Base-by-base conservation (phyloP, 108 stramenopile genomes). In the Aureococcus anophagefferens region DNA sequence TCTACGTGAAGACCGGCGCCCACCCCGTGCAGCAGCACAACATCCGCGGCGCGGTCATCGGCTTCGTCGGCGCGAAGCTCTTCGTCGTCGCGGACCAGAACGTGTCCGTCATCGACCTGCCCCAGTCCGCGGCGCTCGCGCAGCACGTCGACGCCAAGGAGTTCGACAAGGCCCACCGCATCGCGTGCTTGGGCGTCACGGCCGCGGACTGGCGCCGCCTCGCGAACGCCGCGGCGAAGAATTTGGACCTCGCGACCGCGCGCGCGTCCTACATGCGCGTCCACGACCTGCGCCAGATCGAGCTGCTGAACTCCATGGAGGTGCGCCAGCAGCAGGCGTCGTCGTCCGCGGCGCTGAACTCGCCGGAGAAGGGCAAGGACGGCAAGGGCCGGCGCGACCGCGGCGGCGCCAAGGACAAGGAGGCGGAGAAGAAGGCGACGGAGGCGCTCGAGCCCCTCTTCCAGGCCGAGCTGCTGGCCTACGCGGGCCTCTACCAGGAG, bases 161-260 rank as follows among this genome's bases (percentile, higher is more conserved):
- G 31, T 76, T 83, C 64, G 17, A 69, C 14, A 14, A 31, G 14
- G 87, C 84, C 14, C 80, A 85, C 67, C 63, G 69, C 25, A 69
- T 84, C 37, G 85, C 87, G 0, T 81, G 80, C 68, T 59, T 87
- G 21, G 87, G 87, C 65, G 86, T 85, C 14, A 85, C 87, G n/a
- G 84, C 86, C 64, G 37, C 64, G 31, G 85, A 86, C 62, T 88
- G 87, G 87, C 63, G 75, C 0, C 32, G 67, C 35, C 74, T 88
- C 37, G 87, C 76, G 16, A 30, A 76, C 25, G 65, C 72, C 15
- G 81, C 87, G 15, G 63, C 86, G 25, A 75, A 80, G 59, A 59
- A 34, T 15, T 34, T 78, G 40, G 68, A 83, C 5, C 63, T 86
- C 25, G 64, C 75, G 13, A 70, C 83, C 0, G 82, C 85, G 17